These are phyloP conservation scores for Blastobotrys proliferans DNA, from an alignment of 1,139 yeast species.

Conservation along the genomic window DNA sequence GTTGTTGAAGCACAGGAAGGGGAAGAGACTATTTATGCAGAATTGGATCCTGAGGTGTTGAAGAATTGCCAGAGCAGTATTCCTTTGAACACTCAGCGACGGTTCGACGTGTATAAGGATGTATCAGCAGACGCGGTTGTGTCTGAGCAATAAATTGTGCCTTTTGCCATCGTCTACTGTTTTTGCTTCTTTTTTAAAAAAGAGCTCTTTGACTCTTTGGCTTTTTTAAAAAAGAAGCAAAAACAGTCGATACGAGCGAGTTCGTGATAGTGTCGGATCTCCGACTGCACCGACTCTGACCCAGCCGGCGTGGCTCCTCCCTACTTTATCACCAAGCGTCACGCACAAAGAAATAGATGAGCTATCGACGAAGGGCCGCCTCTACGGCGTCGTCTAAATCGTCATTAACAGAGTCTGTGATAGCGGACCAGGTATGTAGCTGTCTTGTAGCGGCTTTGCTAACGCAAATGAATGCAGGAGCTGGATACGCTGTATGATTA, in stretches of 20 bases:
- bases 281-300: too few species aligned
- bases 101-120: constrained; percentile 81
- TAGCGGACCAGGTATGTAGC: constrained; percentile 23
- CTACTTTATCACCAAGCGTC: too few species aligned
- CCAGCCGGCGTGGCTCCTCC: too few species aligned
- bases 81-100: constrained; percentile 75
- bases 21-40: constrained; percentile 78
- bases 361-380: constrained; percentile 29
- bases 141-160: constrained; percentile 14
- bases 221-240: background rate
- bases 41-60: constrained; percentile 61
- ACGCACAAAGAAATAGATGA: background rate
- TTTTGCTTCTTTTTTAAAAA: too few species aligned
- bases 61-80: constrained; percentile 63
- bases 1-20: constrained; percentile 81
- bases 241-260: background rate
- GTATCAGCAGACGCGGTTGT: constrained; percentile 45
- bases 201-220: too few species aligned
- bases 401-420: constrained; percentile 22
- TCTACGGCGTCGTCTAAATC: constrained; percentile 29
- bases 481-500: constrained; percentile 40
- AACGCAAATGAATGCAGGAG: constrained; percentile 22
- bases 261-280: too few species aligned
- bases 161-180: too few species aligned
- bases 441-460: constrained; percentile 5